These are phyloP conservation scores for Colletotrichum graminicola DNA, from an alignment of 2,329 filamentous ascomycete species.

Conservation along the genomic window DNA sequence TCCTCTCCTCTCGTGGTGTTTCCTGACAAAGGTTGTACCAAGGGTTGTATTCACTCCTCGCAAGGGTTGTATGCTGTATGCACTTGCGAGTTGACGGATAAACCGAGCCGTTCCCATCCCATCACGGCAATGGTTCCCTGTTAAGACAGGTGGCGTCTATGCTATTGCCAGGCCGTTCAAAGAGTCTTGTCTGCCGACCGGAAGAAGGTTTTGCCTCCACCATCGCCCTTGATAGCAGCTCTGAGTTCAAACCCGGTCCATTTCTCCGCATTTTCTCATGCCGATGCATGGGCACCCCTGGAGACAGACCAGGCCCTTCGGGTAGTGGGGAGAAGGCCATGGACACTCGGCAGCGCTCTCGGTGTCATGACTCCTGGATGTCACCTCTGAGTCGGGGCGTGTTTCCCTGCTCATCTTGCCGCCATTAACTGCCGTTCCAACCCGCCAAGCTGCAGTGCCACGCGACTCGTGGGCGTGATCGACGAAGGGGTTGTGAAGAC, in stretches of 20 bases:
- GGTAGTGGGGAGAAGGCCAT: constrained; percentile 12
- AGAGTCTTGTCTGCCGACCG: constrained; percentile 8
- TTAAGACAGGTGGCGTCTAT: constrained; percentile 1
- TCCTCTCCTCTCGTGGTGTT: background rate
- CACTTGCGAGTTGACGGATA: background rate
- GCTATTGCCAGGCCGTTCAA: background rate
- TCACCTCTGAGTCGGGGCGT: constrained; percentile 18
- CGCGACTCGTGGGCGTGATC: constrained; percentile 15
- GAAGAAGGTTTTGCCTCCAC: constrained; percentile 33
- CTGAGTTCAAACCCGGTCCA: background rate
- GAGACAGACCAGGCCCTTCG: background rate
- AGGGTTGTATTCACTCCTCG: too few relatives aligned
- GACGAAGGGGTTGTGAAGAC: constrained; percentile 23
- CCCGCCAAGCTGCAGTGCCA: background rate
- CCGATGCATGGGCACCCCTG: constrained; percentile 36
- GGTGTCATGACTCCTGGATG: background rate
- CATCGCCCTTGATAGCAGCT: background rate
- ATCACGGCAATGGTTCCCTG: background rate
- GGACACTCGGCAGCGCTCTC: background rate
- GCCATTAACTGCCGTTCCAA: constrained; percentile 32
- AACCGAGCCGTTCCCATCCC: background rate
- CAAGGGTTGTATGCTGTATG: background rate
- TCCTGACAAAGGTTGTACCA: background rate
- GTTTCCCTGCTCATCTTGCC: constrained; percentile 11
- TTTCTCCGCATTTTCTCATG: constrained; percentile 40